Evolutionary conservation across 2,329 filamentous ascomycete genomes (phyloP), one percentile per base, ranked within the genome.

Genomic region (Furcasterigmium sp.): DNA sequence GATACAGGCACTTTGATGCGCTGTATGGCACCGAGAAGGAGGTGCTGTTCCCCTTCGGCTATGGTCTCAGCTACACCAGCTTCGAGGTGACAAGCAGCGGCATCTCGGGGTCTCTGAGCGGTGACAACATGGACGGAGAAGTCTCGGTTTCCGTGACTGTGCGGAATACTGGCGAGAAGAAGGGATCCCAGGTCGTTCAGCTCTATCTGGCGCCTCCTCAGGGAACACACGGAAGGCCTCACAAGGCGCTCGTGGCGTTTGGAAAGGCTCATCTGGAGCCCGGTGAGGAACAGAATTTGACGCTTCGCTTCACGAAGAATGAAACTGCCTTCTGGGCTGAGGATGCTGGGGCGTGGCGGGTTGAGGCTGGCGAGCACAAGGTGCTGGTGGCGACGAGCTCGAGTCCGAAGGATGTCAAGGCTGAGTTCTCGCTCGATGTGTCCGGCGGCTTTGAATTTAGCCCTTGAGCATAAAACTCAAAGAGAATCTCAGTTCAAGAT

Each of bases 21-120:
- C 39, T 46, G 28, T 67, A 68, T 2, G 30, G n/a, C 10, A 67
- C 72, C 13, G 69, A 77, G 32, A 69, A 78, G 5, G 69, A 73
- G 1, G 78, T 84, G 0, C 73, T 85, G 21, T 93, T 91, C 63
- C 75, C 84, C 45, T 94, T 94, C 58, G 87, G 87, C 13, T 29
- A 29, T 56, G 88, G 88, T 3, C 70, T 93, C 2, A 86, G 83
- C 14, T 93, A 91, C 63, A 90, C 86, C 0, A 79, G 68, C 0
- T 91, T 91, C 58, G 53, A 60, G 10, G 73, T 76, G 51, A 75
- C 70, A 2, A 66, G 74, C 34, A 58, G 0, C 9, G 30, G 14
- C 6, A 18, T 17, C 9, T 17, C 6, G 17, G 30, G n/a, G 5
- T 34, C 42, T 84, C 0, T 70, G 49, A 60, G 28, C 46, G 70